These are phyloP conservation scores for Neurospora sp. DNA, from an alignment of 495 filamentous ascomycete species.

Conservation along the genomic window DNA sequence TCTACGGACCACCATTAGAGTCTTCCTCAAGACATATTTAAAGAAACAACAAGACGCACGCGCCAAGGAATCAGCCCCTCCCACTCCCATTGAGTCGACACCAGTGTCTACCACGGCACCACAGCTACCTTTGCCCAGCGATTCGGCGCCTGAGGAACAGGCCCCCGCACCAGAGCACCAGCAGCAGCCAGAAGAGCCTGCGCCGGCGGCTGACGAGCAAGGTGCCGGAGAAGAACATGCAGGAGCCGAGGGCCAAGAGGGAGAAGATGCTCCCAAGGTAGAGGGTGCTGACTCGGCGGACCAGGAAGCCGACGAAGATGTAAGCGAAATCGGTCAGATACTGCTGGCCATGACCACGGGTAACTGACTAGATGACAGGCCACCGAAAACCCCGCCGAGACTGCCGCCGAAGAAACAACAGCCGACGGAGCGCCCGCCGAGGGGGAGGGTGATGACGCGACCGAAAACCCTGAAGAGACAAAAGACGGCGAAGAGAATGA, in stretches of 20 bases:
- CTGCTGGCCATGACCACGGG: neutral
- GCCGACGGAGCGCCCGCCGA: neutral
- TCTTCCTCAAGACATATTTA: slow-evolving; percentile 77
- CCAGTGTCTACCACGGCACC: slow-evolving; percentile 15
- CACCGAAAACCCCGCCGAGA: neutral
- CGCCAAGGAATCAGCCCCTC: slow-evolving; percentile 41
- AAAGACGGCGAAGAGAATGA: slow-evolving; percentile 15
- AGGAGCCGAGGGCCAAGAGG: slow-evolving; percentile 14
- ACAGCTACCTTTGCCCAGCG: neutral
- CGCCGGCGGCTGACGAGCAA: neutral
- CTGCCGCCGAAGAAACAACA: neutral
- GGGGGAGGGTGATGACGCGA: neutral
- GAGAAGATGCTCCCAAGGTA: slow-evolving; percentile 10
- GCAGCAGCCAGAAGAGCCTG: slow-evolving; percentile 1
- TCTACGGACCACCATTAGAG: slow-evolving; percentile 77
- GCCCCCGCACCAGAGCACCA: neutral
- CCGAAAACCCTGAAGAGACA: neutral
- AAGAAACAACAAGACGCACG: slow-evolving; percentile 62
- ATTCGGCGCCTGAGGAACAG: neutral
- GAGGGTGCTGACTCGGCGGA: neutral
- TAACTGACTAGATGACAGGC: neutral
- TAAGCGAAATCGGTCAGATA: neutral
- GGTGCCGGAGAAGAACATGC: slow-evolving; percentile 4
- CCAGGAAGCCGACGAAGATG: neutral
- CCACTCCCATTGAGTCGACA: slow-evolving; percentile 32